Percentiles rank a stretch among this genome's conserved stretches.
Conservation (phyloP, 2,329 filamentous ascomycete species). For the Diaporthe batatas region DNA sequence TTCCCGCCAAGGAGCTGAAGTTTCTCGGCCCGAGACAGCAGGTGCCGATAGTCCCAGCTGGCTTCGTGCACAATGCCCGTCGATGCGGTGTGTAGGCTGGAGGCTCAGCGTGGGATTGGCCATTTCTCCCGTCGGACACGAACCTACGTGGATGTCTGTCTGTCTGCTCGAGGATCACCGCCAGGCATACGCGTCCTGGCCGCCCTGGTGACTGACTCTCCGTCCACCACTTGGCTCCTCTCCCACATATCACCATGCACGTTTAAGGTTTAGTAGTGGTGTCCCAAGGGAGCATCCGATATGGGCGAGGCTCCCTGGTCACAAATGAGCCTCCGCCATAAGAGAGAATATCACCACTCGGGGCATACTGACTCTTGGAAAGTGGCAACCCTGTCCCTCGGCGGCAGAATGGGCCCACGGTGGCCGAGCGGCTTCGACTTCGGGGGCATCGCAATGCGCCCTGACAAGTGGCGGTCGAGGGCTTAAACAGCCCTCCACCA, state of each 20-base stretch:
- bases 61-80: neutral
- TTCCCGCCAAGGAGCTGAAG: neutral
- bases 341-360: neutral
- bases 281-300: neutral
- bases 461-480: neutral
- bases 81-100: neutral
- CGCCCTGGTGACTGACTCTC: neutral
- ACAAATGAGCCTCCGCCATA: neutral
- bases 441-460: neutral
- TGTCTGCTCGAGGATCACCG: neutral
- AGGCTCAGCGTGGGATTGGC: neutral
- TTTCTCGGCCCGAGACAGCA: slow-evolving; percentile 20
- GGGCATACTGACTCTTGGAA: neutral
- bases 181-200: neutral
- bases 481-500: neutral
- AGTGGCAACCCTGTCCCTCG: neutral
- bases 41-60: slow-evolving; percentile 8
- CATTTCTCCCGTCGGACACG: neutral
- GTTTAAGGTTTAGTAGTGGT: neutral
- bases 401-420: neutral
- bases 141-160: neutral
- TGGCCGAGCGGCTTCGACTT: neutral
- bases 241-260: neutral
- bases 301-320: neutral
- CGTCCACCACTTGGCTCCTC: neutral